Evolutionary conservation across 164 flowering plant genomes (phyloP).

Genomic region (Platanus orientalis): DNA sequence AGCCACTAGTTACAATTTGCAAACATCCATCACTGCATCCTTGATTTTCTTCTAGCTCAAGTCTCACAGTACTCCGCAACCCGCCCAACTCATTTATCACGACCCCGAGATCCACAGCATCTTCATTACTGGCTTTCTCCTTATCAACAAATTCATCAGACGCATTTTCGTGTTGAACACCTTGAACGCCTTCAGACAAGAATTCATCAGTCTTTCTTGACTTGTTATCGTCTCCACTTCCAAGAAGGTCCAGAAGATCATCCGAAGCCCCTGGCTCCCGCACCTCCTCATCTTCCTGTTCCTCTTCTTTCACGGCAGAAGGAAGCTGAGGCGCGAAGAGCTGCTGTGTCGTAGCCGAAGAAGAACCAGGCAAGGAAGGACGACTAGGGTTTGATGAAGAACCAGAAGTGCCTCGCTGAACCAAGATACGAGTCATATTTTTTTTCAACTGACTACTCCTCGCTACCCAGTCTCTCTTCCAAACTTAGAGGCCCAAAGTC

Average conservation of each 20-base stretch:
- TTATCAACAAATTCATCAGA: constrained; percentile 28
- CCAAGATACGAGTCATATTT: constrained; percentile 83
- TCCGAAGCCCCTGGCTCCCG: constrained; percentile 35
- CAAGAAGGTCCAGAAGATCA: constrained; percentile 35
- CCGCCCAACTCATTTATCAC: constrained; percentile 34
- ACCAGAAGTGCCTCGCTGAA: constrained; percentile 71
- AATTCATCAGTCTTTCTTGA: constrained; percentile 35
- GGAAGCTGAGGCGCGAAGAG: constrained; percentile 24
- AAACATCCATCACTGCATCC: constrained; percentile 31
- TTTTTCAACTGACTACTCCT: constrained; percentile 6
- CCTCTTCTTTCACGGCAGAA: constrained; percentile 48
- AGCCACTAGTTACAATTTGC: constrained; percentile 30
- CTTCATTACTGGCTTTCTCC: constrained; percentile 34
- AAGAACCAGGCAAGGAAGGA: constrained; percentile 38
- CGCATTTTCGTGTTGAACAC: constrained; percentile 22
- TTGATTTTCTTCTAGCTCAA: constrained; percentile 33
- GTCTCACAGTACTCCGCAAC: constrained; percentile 35
- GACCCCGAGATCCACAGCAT: constrained; percentile 26
- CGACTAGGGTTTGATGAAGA: constrained; percentile 68
- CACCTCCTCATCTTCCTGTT: constrained; percentile 40
- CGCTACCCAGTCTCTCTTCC: constrained; percentile 6
- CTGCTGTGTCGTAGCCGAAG: constrained; percentile 40
- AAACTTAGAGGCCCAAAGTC: constrained; percentile 28
- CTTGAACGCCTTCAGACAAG: constrained; percentile 19
- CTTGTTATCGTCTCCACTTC: constrained; percentile 30